Evolutionary conservation across 2,329 filamentous ascomycete genomes (phyloP), one percentile per base, ranked within the genome.

Genomic region (Fusarium caatingaense): DNA sequence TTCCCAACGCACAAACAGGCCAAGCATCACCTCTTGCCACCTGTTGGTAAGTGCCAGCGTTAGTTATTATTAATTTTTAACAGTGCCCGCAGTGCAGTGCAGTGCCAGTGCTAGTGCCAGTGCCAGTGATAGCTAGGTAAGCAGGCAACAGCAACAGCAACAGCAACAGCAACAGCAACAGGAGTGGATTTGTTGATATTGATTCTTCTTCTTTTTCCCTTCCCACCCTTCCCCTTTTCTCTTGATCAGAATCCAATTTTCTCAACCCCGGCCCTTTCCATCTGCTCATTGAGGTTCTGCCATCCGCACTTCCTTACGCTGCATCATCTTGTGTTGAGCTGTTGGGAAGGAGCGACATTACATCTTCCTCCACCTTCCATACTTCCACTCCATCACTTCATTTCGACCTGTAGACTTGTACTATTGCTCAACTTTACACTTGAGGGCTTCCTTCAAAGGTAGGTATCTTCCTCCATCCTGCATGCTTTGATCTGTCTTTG

Each of bases 291-390:
- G n/a, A 66, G 44, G 48, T 41, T 18, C 23, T 41, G 23, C 27
- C 49, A 53, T 42, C 34, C 34, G 23, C 20, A n/a, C 44, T 55
- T 66, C 44, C 54, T 42, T 20, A n/a, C 48, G n/a, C 28, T 34
- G 23, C 60, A 49, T 49, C 51, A 21, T 42, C 42, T 23, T 48
- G 58, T 21, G 28, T 48, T 44, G 46, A 47, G 23, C 27, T 30
- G 37, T n/a, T 21, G 49, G 59, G 68, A 71, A 71, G 42, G 60
- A 68, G 18, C 59, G 15, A 25, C 25, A 18, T 53, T 68, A 37
- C 48, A 53, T 37, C 16, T 7, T 21, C 11, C 23, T 13, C 15
- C 25, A 16, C 11, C 47, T 42, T 56, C 50, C 11, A 45, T 16
- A 49, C 16, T 34, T 25, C 12, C 32, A 40, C 20, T 37, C 46